Evolutionary conservation across 148 eudicot genomes (phyloP).

Genomic region (Pharnaceum exiguum): DNA sequence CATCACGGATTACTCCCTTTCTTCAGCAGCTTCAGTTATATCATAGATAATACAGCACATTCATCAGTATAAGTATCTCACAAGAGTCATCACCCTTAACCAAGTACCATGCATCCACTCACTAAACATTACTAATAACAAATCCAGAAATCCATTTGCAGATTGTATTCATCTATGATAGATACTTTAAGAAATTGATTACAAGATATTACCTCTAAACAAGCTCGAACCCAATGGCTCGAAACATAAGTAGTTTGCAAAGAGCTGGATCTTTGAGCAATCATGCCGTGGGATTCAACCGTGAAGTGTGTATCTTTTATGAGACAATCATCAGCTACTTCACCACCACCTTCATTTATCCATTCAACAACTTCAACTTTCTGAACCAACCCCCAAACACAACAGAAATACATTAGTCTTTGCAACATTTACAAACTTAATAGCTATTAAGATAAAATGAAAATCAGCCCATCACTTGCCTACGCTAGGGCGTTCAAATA

Average conservation of each 20-base stretch:
- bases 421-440: too few relatives aligned
- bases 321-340: slow-evolving; percentile 40
- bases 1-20: too few relatives aligned
- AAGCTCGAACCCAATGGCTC: slow-evolving; percentile 83
- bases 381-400: slow-evolving; percentile 30
- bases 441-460: too few relatives aligned
- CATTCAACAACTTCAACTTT: slow-evolving; percentile 77
- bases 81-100: too few relatives aligned
- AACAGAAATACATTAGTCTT: slow-evolving; percentile 3
- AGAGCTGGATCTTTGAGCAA: slow-evolving; percentile 26
- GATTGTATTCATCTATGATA: not conserved
- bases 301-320: slow-evolving; percentile 48
- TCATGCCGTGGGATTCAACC: slow-evolving; percentile 74
- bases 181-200: not conserved
- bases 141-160: not conserved
- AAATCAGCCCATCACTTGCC: too few relatives aligned
- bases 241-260: slow-evolving; percentile 50
- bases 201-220: slow-evolving; percentile 62
- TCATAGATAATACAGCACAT: too few relatives aligned
- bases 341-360: slow-evolving; percentile 82
- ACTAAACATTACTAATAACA: not conserved
- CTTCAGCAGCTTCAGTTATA: too few relatives aligned
- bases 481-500: too few relatives aligned
- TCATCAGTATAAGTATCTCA: too few relatives aligned
- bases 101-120: not conserved